Conservation (phyloP, 441 rosid species). For the Adansonia gregorii region DNA sequence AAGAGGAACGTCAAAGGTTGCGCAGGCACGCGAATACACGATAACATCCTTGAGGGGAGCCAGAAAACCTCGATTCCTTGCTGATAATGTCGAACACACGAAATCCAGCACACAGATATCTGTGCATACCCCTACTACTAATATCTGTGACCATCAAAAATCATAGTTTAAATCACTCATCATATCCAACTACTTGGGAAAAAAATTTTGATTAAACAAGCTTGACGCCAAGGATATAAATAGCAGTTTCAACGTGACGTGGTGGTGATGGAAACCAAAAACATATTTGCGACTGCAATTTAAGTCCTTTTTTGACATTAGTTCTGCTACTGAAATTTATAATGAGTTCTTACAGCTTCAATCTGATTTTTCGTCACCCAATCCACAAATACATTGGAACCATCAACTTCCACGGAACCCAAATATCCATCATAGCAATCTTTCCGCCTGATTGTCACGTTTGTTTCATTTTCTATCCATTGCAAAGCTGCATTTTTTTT, state of each 20-base stretch:
- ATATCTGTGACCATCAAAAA: constrained; percentile 30
- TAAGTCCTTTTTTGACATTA: neutral
- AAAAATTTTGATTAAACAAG: neutral
- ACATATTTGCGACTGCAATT: neutral
- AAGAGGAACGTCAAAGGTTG: constrained; percentile 47
- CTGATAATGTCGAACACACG: constrained; percentile 45
- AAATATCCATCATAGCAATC: constrained; percentile 83
- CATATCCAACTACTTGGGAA: neutral
- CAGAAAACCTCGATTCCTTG: constrained; percentile 43
- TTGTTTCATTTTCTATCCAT: constrained; percentile 70
- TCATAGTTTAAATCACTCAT: neutral
- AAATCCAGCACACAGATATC: constrained; percentile 55
- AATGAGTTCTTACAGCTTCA: constrained; percentile 51
- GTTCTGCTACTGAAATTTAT: neutral
- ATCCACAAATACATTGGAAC: constrained; percentile 76
- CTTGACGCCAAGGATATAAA: neutral
- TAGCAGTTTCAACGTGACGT: too few relatives aligned
- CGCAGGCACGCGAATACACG: constrained; percentile 41
- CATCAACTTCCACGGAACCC: constrained; percentile 77
- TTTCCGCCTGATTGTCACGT: constrained; percentile 69
- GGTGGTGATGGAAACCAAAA: too few relatives aligned
- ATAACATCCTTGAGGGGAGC: constrained; percentile 42
- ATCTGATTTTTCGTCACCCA: constrained; percentile 78
- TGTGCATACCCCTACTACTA: constrained; percentile 49
- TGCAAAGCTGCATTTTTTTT: constrained; percentile 50